These are phyloP conservation scores for Aspergillus fumigatiaffinis DNA, from an alignment of 2,329 filamentous ascomycete genomes.

Conservation along the genomic window DNA sequence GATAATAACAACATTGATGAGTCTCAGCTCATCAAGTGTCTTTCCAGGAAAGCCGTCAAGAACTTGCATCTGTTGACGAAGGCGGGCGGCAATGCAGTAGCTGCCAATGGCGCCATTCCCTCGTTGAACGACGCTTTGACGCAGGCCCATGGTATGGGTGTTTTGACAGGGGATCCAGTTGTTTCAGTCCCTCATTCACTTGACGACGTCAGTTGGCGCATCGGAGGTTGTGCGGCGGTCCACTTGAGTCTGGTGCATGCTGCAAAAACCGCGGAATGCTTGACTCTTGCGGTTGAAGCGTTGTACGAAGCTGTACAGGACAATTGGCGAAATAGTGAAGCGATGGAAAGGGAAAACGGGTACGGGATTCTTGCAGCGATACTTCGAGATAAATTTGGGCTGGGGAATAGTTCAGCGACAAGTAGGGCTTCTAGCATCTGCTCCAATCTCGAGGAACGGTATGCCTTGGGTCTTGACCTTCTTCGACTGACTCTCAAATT, in stretches of 20 bases:
- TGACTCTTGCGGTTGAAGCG: conserved; percentile 74
- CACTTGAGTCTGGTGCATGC: conserved; percentile 80
- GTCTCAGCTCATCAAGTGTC: conserved; percentile 67
- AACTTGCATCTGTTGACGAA: conserved; percentile 67
- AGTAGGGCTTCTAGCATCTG: conserved; percentile 42
- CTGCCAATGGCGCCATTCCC: conserved; percentile 82
- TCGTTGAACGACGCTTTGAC: conserved; percentile 86
- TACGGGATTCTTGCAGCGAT: conserved; percentile 84
- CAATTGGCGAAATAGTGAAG: conserved; percentile 96
- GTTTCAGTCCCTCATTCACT: conserved; percentile 76
- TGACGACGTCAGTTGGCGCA: conserved; percentile 87
- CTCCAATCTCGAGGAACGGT: conserved; percentile 44
- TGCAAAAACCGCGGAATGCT: conserved; percentile 64
- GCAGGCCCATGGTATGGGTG: conserved; percentile 72
- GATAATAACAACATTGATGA: conserved; percentile 68
- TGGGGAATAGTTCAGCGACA: conserved; percentile 28
- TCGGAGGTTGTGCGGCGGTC: conserved; percentile 86
- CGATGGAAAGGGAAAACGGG: conserved; percentile 93
- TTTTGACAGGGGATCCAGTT: conserved; percentile 78
- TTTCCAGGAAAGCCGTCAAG: conserved; percentile 68
- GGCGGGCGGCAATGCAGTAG: conserved; percentile 71
- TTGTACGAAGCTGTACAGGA: conserved; percentile 80
- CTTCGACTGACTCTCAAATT: conserved; percentile 77
- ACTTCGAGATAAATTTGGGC: conserved; percentile 70
- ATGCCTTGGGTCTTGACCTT: conserved; percentile 55